Conservation (phyloP, 78 protist species). For the Dictyostelium discoideum region DNA sequence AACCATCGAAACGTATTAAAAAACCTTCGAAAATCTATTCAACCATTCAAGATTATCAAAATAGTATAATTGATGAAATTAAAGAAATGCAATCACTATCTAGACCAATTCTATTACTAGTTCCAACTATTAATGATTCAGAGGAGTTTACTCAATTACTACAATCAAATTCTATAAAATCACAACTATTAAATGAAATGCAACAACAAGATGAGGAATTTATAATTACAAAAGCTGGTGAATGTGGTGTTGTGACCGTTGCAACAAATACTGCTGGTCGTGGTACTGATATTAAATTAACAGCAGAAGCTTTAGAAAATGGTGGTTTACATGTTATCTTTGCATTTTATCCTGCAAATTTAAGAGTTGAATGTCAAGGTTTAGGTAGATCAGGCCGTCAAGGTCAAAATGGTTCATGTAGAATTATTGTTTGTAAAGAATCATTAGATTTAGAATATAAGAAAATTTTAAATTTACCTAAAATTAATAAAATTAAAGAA, state of each 20-base stretch:
- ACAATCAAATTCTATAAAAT: background rate
- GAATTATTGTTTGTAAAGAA: background rate
- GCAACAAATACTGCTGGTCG: constrained; percentile 58
- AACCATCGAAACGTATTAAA: background rate
- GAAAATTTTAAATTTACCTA: background rate
- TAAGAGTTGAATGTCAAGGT: constrained; percentile 38
- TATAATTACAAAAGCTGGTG: constrained; percentile 18
- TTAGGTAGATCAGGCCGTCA: constrained; percentile 45
- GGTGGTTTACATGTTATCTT: constrained; percentile 48
- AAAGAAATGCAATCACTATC: background rate
- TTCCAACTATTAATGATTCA: constrained; percentile 25
- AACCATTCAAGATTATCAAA: background rate
- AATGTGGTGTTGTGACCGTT: background rate
- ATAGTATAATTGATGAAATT: background rate
- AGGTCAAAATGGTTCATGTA: constrained; percentile 40
- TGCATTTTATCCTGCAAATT: constrained; percentile 36
- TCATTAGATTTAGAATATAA: background rate
- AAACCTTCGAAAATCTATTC: background rate
- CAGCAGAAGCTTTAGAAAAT: background rate
- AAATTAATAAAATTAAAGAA: background rate
- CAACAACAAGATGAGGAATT: constrained; percentile 41
- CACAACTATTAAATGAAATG: constrained; percentile 40
- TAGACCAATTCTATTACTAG: constrained; percentile 11
- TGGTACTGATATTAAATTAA: constrained; percentile 44
- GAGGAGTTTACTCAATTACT: background rate